These are phyloP conservation scores for Nigrospora sphaerica DNA, from an alignment of 2,329 filamentous ascomycete genomes.

Conservation along the genomic window DNA sequence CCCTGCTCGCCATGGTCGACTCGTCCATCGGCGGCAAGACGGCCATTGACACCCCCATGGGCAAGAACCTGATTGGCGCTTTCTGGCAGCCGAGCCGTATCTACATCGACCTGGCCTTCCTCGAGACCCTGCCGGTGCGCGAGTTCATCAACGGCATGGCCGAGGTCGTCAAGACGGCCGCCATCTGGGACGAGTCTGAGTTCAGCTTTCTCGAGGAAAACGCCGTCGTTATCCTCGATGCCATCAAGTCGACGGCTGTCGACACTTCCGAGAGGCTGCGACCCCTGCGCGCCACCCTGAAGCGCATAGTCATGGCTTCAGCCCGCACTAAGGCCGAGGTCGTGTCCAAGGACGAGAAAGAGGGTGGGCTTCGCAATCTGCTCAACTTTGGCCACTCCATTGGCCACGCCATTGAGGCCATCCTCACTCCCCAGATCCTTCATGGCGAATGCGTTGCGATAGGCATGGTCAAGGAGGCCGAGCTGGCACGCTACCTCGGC, in stretches of 20 bases:
- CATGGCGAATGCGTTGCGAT: slow-evolving; percentile 96
- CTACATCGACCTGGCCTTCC: slow-evolving; percentile 87
- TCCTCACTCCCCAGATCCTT: slow-evolving; percentile 88
- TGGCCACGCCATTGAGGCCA: slow-evolving; percentile 91
- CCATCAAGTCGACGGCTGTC: slow-evolving; percentile 56
- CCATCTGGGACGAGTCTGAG: slow-evolving; percentile 87
- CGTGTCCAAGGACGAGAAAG: slow-evolving; percentile 88
- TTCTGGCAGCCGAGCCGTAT: slow-evolving; percentile 96
- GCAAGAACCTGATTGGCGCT: slow-evolving; percentile 91
- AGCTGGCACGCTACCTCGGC: slow-evolving; percentile 83
- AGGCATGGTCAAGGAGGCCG: slow-evolving; percentile 97
- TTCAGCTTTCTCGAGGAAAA: slow-evolving; percentile 81
- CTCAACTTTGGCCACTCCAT: slow-evolving; percentile 98
- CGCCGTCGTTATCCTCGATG: slow-evolving; percentile 66
- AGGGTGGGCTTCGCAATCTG: slow-evolving; percentile 87
- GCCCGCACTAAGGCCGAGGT: slow-evolving; percentile 92
- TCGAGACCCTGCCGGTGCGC: slow-evolving; percentile 81
- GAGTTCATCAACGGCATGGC: slow-evolving; percentile 99
- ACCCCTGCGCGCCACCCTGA: slow-evolving; percentile 63
- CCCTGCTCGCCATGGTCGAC: slow-evolving; percentile 93
- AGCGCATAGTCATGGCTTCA: slow-evolving; percentile 78
- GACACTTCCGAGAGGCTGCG: slow-evolving; percentile 53
- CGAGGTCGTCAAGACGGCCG: slow-evolving; percentile 94
- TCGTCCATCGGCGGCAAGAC: slow-evolving; percentile 98
- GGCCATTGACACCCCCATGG: slow-evolving; percentile 90